Conservation (phyloP, 116 monocot species). For the Zostera marina region DNA sequence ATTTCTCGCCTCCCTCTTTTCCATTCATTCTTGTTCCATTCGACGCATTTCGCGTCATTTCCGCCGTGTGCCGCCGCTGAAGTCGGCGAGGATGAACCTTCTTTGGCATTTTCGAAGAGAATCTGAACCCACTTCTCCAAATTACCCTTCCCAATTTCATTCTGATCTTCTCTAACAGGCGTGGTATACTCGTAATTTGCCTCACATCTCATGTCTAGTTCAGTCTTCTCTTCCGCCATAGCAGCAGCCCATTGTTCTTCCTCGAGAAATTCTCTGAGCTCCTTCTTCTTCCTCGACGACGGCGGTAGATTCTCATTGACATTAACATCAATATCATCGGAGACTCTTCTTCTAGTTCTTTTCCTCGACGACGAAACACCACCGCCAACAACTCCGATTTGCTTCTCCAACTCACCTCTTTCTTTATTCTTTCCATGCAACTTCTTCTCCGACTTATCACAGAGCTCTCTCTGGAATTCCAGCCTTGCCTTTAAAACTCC, state of each 20-base stretch:
- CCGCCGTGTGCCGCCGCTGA: neutral
- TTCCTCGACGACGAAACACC: constrained; percentile 30
- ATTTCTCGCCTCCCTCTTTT: constrained; percentile 3
- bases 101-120: constrained; percentile 30
- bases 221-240: constrained; percentile 4
- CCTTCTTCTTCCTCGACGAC: constrained; percentile 15
- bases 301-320: neutral
- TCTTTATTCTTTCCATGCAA: constrained; percentile 43
- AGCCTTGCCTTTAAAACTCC: constrained; percentile 63
- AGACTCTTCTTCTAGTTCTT: constrained; percentile 25
- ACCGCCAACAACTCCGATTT: constrained; percentile 12
- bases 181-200: constrained; percentile 6
- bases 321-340: constrained; percentile 13
- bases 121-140: constrained; percentile 69
- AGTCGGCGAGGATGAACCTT: constrained; percentile 5
- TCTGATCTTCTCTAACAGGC: constrained; percentile 3
- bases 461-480: constrained; percentile 64
- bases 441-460: constrained; percentile 57
- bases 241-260: constrained; percentile 42
- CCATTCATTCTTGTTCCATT: constrained; percentile 6
- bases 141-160: constrained; percentile 46
- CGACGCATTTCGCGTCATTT: neutral
- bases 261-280: constrained; percentile 45
- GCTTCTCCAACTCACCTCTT: constrained; percentile 57
- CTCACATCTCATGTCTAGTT: constrained; percentile 7